Evolutionary conservation across 1,139 yeast genomes (phyloP).

Genomic region (Hyphopichia wangnamkhiaoensis): DNA sequence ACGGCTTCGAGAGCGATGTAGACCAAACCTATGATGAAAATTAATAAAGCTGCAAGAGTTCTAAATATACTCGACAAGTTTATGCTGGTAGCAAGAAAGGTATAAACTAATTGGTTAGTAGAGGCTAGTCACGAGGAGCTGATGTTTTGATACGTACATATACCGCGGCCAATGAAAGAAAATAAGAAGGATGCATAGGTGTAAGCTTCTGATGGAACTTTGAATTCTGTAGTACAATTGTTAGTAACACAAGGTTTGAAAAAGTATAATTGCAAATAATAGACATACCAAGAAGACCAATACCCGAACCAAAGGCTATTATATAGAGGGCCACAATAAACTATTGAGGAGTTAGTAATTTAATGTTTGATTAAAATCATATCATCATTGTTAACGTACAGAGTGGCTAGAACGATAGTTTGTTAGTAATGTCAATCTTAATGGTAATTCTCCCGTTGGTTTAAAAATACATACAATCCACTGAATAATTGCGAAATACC

Average conservation of each 20-base stretch:
- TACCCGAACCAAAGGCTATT: slow-evolving; percentile 54
- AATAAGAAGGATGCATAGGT: slow-evolving; percentile 78
- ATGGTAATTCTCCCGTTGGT: not conserved
- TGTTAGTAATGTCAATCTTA: slow-evolving; percentile 10
- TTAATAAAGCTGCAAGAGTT: slow-evolving; percentile 53
- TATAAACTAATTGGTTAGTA: slow-evolving; percentile 44
- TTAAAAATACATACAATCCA: slow-evolving; percentile 47
- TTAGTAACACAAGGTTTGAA: slow-evolving; percentile 15
- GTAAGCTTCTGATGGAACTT: slow-evolving; percentile 66
- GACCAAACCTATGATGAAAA: slow-evolving; percentile 58
- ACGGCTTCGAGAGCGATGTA: slow-evolving; percentile 66
- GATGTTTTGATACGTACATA: slow-evolving; percentile 41
- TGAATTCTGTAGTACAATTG: slow-evolving; percentile 44
- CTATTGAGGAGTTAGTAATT: slow-evolving; percentile 32
- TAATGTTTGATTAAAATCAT: not conserved
- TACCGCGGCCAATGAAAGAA: slow-evolving; percentile 83
- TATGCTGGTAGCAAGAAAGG: slow-evolving; percentile 64
- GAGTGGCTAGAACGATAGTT: slow-evolving; percentile 13
- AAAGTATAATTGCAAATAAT: slow-evolving; percentile 4
- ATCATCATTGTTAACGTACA: slow-evolving; percentile 12
- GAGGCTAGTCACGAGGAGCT: not conserved
- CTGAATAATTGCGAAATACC: slow-evolving; percentile 63
- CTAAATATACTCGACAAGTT: slow-evolving; percentile 60
- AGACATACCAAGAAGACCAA: slow-evolving; percentile 54
- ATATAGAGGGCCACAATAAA: slow-evolving; percentile 58